Conservation (phyloP, 768 basidiomycete genomes). For the Neoboletus magnificus region DNA sequence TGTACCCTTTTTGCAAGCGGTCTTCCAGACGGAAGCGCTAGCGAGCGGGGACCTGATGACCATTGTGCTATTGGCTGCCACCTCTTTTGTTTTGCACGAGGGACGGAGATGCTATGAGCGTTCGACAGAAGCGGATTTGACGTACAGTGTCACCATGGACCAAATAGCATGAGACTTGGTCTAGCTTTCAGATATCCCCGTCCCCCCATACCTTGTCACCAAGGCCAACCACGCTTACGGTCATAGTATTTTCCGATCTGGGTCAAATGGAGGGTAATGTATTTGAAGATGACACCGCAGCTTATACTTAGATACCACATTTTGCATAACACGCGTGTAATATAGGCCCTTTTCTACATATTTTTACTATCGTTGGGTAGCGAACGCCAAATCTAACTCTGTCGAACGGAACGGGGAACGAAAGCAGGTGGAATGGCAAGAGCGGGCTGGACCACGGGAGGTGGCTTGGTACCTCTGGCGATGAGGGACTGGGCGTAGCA, state of each 20-base stretch:
- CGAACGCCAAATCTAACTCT: neutral
- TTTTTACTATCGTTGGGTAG: neutral
- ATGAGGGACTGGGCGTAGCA: slow-evolving; percentile 31
- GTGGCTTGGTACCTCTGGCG: slow-evolving; percentile 23
- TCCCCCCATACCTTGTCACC: neutral
- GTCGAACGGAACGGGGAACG: slow-evolving; percentile 12
- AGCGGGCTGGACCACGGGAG: slow-evolving; percentile 9
- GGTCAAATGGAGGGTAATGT: neutral
- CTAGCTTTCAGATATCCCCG: neutral
- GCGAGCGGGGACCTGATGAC: slow-evolving; percentile 62
- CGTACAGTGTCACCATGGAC: slow-evolving; percentile 49
- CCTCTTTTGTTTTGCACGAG: slow-evolving; percentile 74
- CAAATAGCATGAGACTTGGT: slow-evolving; percentile 51
- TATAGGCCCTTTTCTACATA: neutral
- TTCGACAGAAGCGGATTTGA: slow-evolving; percentile 50
- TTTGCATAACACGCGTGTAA: slow-evolving; percentile 5
- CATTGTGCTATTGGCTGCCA: slow-evolving; percentile 62
- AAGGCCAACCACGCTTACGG: neutral
- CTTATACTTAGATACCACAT: slow-evolving; percentile 8
- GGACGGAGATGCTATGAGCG: slow-evolving; percentile 76
- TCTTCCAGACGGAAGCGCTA: slow-evolving; percentile 93
- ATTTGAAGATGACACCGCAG: slow-evolving; percentile 3
- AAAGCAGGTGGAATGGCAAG: slow-evolving; percentile 32
- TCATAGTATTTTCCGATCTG: neutral
- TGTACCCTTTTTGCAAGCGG: slow-evolving; percentile 82